Evolutionary conservation across 163 green algal genomes (phyloP).

Genomic region (Coccomyxa subellipsoidea): DNA sequence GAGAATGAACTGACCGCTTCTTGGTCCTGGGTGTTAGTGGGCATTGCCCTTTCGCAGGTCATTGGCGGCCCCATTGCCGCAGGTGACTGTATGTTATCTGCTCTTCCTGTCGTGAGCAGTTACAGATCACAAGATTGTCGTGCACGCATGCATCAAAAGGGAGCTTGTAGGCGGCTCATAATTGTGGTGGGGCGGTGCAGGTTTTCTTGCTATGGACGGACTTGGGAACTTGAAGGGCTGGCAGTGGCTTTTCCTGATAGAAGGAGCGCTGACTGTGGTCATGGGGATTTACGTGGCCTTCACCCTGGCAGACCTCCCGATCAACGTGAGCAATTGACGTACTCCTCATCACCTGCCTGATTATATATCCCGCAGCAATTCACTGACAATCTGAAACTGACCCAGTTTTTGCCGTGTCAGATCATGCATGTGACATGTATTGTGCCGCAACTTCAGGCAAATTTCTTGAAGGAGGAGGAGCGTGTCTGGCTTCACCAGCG

Average conservation of each 20-base stretch:
- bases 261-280: slow-evolving; percentile 16
- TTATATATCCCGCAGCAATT: too few species aligned
- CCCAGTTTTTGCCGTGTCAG: too few species aligned
- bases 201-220: slow-evolving; percentile 28
- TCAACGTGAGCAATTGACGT: background rate
- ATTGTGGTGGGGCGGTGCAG: too few species aligned
- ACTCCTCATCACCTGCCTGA: background rate
- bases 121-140: background rate
- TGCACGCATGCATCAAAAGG: background rate
- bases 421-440: too few species aligned
- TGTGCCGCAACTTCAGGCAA: background rate
- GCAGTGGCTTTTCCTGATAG: slow-evolving; percentile 14
- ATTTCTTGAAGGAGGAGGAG: background rate
- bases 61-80: slow-evolving; percentile 28
- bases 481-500: background rate
- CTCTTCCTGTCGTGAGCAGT: background rate
- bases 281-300: slow-evolving; percentile 30
- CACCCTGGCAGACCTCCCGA: slow-evolving; percentile 26
- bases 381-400: too few species aligned
- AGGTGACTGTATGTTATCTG: slow-evolving; percentile 13
- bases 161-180: background rate
- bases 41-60: slow-evolving; percentile 24
- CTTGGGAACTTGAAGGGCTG: slow-evolving; percentile 34
- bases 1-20: slow-evolving; percentile 11
- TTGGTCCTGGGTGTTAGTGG: slow-evolving; percentile 22